Evolutionary conservation across 257 asterid species (phyloP).

Genomic region (Solanum arcanum): DNA sequence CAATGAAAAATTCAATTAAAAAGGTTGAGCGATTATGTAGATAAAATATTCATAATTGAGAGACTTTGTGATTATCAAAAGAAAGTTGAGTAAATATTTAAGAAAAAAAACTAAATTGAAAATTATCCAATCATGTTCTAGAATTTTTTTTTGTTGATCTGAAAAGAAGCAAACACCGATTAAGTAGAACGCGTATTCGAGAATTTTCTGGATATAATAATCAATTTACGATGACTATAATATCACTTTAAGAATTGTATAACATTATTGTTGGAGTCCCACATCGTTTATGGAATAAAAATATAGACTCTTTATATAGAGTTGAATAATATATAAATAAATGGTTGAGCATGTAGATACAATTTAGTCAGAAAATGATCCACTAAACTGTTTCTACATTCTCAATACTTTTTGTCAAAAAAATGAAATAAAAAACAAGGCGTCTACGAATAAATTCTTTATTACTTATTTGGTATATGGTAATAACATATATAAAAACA

Average conservation of each 20-base stretch:
- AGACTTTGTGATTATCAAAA: neutral
- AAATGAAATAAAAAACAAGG: neutral
- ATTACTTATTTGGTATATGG: neutral
- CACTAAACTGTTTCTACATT: neutral
- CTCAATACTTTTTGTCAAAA: too few relatives aligned
- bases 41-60: neutral
- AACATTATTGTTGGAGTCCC: neutral
- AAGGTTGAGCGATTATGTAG: neutral
- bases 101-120: neutral
- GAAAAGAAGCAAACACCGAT: neutral
- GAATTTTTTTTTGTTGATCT: neutral
- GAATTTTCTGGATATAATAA: neutral
- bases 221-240: neutral
- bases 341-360: too few relatives aligned
- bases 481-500: neutral
- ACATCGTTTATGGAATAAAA: neutral
- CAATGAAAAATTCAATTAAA: too few relatives aligned
- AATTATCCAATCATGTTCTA: neutral
- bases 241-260: neutral
- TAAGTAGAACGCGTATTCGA: neutral
- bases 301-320: neutral
- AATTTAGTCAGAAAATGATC: neutral
- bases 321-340: too few relatives aligned
- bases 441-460: neutral
- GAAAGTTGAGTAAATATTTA: neutral